Percentiles rank a stretch among this genome's conserved stretches.
phyloP scores from a whole-genome alignment of 768 basidiomycete genomes.

The Lactarius quietus region DNA sequence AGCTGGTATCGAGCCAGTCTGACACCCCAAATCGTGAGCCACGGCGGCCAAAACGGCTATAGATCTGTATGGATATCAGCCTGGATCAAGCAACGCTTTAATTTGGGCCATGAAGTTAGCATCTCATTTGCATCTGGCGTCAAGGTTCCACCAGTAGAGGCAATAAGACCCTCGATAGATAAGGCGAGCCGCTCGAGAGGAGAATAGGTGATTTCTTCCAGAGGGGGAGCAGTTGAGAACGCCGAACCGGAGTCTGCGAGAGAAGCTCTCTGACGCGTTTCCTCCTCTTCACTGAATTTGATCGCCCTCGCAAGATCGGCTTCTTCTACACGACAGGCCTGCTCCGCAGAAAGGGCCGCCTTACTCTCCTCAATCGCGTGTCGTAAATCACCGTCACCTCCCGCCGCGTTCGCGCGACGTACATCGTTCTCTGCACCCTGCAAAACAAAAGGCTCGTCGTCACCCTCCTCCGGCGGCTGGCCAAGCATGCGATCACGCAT shows the following conservation, averaged over 20 bases:
- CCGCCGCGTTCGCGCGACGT: conserved; percentile 30
- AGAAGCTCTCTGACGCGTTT: conserved; percentile 65
- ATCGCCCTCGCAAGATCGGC: conserved; percentile 82
- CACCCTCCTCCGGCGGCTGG: conserved; percentile 43
- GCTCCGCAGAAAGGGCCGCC: conserved; percentile 64
- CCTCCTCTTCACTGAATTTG: conserved; percentile 86
- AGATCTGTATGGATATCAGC: too few species aligned
- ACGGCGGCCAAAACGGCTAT: too few species aligned
- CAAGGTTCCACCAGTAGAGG: too few species aligned
- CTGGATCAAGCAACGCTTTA: too few species aligned
- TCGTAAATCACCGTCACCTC: conserved; percentile 68
- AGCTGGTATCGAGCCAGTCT: too few species aligned
- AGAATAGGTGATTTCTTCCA: too few species aligned
- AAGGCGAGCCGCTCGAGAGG: too few species aligned
- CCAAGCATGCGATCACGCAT: conserved; percentile 96
- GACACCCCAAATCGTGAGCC: too few species aligned
- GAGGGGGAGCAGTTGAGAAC: too few species aligned
- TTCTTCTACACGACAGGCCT: conserved; percentile 64
- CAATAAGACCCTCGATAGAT: too few species aligned
- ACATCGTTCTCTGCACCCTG: conserved; percentile 47
- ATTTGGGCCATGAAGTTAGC: too few species aligned
- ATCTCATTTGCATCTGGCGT: too few species aligned
- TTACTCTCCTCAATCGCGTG: conserved; percentile 91
- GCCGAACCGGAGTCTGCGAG: conserved; percentile 65
- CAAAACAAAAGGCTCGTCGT: conserved; percentile 29